phyloP scores from a whole-genome alignment of 2,329 filamentous ascomycete genomes.

The Lasiodiplodia hormozganensis region DNA sequence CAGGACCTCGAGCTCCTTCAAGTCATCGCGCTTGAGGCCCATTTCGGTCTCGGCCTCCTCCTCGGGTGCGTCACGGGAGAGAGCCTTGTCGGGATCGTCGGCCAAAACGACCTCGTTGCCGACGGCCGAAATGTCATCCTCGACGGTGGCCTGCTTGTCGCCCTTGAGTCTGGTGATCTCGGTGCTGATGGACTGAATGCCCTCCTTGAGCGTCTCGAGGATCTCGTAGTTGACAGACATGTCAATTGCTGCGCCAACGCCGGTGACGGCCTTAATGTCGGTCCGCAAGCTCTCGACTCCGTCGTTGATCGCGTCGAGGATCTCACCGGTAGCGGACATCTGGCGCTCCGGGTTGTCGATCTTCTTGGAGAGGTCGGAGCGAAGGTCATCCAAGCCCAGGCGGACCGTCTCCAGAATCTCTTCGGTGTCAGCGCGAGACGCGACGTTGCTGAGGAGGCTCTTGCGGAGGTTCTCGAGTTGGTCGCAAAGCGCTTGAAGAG shows the following conservation, averaged over 20 bases:
- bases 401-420: constrained; percentile 58
- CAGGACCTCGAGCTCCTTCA: constrained; percentile 84
- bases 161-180: constrained; percentile 83
- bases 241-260: constrained; percentile 77
- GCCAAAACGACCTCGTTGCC: constrained; percentile 66
- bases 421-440: constrained; percentile 53
- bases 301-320: constrained; percentile 68
- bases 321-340: constrained; percentile 61
- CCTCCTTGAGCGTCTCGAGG: constrained; percentile 83
- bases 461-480: constrained; percentile 58
- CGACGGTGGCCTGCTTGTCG: constrained; percentile 48
- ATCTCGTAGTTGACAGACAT: constrained; percentile 89
- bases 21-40: constrained; percentile 72
- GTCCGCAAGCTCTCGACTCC: constrained; percentile 77
- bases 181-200: constrained; percentile 74
- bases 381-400: constrained; percentile 58
- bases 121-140: constrained; percentile 58
- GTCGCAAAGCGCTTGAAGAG: constrained; percentile 58
- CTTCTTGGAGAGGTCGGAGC: constrained; percentile 58
- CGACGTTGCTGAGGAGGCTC: constrained; percentile 48
- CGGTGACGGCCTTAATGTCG: constrained; percentile 72
- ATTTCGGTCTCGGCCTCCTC: constrained; percentile 35
- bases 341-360: constrained; percentile 62
- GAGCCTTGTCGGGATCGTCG: constrained; percentile 55
- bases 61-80: constrained; percentile 46